Conservation (phyloP, 2,329 filamentous ascomycete genomes). For the Colletotrichum tamarilloi region DNA sequence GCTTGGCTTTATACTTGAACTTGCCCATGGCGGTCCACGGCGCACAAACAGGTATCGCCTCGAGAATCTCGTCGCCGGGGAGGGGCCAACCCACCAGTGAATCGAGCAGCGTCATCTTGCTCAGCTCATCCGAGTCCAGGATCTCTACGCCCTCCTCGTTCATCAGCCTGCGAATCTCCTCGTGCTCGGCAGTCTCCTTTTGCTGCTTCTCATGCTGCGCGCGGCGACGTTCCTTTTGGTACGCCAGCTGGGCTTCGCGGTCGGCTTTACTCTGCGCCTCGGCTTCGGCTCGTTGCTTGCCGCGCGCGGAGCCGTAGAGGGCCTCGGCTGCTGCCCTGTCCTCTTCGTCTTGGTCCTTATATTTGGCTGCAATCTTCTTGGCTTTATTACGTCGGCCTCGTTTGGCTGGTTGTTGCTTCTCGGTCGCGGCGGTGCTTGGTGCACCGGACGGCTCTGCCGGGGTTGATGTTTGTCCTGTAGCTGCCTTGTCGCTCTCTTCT, state of each 20-base stretch:
- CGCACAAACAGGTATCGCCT: slow-evolving; percentile 72
- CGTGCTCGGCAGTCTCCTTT: slow-evolving; percentile 79
- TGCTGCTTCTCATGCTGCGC: slow-evolving; percentile 84
- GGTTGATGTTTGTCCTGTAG: slow-evolving; percentile 23
- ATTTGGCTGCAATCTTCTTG: slow-evolving; percentile 90
- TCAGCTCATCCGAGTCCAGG: slow-evolving; percentile 69
- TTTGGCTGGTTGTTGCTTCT: slow-evolving; percentile 63
- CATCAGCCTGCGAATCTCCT: slow-evolving; percentile 73
- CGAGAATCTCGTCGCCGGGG: slow-evolving; percentile 84
- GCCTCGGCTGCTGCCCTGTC: slow-evolving; percentile 86
- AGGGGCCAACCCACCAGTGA: slow-evolving; percentile 81
- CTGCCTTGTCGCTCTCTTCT: slow-evolving; percentile 31
- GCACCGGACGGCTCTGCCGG: slow-evolving; percentile 17
- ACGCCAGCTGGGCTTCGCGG: slow-evolving; percentile 78
- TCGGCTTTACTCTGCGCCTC: slow-evolving; percentile 75
- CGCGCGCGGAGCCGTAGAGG: slow-evolving; percentile 82
- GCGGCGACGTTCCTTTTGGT: slow-evolving; percentile 78
- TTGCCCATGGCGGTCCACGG: slow-evolving; percentile 72
- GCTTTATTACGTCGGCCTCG: slow-evolving; percentile 85
- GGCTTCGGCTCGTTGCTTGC: slow-evolving; percentile 74
- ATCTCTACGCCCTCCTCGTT: slow-evolving; percentile 69
- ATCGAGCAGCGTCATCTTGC: slow-evolving; percentile 69
- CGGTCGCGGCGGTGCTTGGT: slow-evolving; percentile 44
- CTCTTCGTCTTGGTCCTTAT: slow-evolving; percentile 94
- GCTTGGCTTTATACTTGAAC: slow-evolving; percentile 94